phyloP scores from a whole-genome alignment of 768 basidiomycete species.

The Gloeostereum incarnatum region DNA sequence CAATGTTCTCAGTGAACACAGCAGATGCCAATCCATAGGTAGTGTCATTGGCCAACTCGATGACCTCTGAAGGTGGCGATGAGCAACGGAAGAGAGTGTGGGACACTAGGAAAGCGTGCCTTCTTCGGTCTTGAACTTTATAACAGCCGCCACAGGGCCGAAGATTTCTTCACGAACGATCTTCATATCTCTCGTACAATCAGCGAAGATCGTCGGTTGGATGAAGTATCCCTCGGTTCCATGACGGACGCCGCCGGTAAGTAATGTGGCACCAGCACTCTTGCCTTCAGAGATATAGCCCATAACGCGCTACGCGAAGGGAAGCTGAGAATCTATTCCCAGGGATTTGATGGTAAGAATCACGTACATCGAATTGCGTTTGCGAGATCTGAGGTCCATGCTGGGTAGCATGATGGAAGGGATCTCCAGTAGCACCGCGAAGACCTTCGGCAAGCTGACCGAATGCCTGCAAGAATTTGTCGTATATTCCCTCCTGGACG shows the following conservation, averaged over 20 bases:
- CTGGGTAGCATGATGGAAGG: conserved; percentile 28
- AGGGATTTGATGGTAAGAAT: conserved; percentile 6
- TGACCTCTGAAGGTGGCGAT: conserved; percentile 12
- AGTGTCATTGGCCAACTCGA: conserved; percentile 38
- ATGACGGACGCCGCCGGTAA: conserved; percentile 41
- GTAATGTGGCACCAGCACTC: conserved; percentile 48
- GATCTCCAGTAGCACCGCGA: conserved; percentile 37
- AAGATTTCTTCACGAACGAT: conserved; percentile 56
- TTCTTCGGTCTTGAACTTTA: conserved; percentile 47
- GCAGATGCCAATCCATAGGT: conserved; percentile 43
- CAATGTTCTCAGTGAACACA: conserved; percentile 39
- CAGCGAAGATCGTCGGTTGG: conserved; percentile 54
- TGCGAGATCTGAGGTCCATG: conserved; percentile 42
- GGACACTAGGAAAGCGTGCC: conserved; percentile 8
- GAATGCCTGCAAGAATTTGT: conserved; percentile 40
- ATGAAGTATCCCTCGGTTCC: conserved; percentile 53
- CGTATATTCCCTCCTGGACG: conserved; percentile 49
- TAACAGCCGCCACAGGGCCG: conserved; percentile 58
- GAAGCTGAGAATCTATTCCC: background rate
- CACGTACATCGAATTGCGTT: conserved; percentile 33
- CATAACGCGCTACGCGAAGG: conserved; percentile 38
- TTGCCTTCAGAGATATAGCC: conserved; percentile 53
- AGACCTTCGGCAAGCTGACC: conserved; percentile 20
- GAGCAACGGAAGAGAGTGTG: background rate
- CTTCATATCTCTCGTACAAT: conserved; percentile 43